Conservation (phyloP, 2,329 filamentous ascomycete species). For the Niveomyces coronatus region DNA sequence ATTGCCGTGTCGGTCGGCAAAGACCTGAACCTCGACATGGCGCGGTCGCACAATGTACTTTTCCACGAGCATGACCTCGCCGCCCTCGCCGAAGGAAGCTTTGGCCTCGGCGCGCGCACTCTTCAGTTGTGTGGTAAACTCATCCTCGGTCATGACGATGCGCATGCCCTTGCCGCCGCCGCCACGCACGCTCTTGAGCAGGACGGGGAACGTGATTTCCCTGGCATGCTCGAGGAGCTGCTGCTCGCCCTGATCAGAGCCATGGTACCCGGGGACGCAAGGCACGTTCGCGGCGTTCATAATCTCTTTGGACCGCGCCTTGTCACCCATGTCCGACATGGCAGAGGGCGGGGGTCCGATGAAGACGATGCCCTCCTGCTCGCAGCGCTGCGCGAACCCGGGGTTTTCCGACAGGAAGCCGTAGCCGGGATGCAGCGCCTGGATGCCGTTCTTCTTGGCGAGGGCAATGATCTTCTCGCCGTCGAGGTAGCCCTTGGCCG, state of each 20-base stretch:
- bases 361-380: slow-evolving; percentile 83
- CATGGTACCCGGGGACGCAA: slow-evolving; percentile 94
- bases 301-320: slow-evolving; percentile 88
- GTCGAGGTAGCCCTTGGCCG: slow-evolving; percentile 80
- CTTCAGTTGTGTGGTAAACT: slow-evolving; percentile 60
- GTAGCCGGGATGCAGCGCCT: slow-evolving; percentile 92
- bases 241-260: slow-evolving; percentile 61
- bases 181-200: slow-evolving; percentile 71
- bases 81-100: slow-evolving; percentile 69
- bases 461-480: slow-evolving; percentile 85
- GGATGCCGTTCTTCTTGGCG: slow-evolving; percentile 75
- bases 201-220: slow-evolving; percentile 57
- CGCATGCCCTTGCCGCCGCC: slow-evolving; percentile 81
- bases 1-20: slow-evolving; percentile 70
- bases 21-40: slow-evolving; percentile 86
- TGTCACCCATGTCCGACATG: slow-evolving; percentile 86
- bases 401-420: slow-evolving; percentile 94
- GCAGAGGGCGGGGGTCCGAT: slow-evolving; percentile 81
- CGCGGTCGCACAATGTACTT: slow-evolving; percentile 68
- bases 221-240: slow-evolving; percentile 58
- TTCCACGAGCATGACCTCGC: slow-evolving; percentile 76
- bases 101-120: slow-evolving; percentile 67
- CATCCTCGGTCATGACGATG: slow-evolving; percentile 56
- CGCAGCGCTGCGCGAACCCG: slow-evolving; percentile 77
- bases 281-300: slow-evolving; percentile 93